Base-by-base conservation (phyloP, 495 filamentous ascomycete species). In the Penicillium mononematosum region DNA sequence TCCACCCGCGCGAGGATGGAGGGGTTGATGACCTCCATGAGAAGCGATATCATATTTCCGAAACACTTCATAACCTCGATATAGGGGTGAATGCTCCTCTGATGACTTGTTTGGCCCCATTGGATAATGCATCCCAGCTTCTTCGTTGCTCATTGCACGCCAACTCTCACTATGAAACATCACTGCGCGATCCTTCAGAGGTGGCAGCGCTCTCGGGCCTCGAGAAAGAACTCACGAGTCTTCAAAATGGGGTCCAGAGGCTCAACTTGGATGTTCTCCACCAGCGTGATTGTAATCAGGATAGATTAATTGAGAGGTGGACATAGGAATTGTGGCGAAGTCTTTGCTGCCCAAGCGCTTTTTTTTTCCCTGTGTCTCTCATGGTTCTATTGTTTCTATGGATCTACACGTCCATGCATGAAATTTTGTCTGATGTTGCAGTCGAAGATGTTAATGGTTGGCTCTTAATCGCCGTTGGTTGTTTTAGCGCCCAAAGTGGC, bases 241-340 rank as follows among this genome's bases (percentile, higher is more conserved):
- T 79, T 24, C 70, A 74, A 50, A 70, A 67, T 47, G 71, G 70
- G 3, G 58, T 77, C 8, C 61, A 72, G 56, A 54, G 60, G 22
- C 53, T 79, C 19, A 60, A 79, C 32, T 27, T 73, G 48, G 68
- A 70, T 48, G 59, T 72, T 50, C 58, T 79, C 29, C 65, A 72
- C 45, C 71, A 70, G 41, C 70, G 69, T 8, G 70, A 76, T 51
- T 63, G 61, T 39, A 45, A 43, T 16, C 70, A 63, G 34, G 73
- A 69, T 8, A 66, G 48, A 24, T 70, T 78, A 29, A 27, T 78
- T 8, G 64, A 68, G 41, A 61, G 54, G 47, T 78, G 75, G 75
- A 39, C 44, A 17, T 70, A 59, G 50, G 17, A 24, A 38, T 16
- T 17, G 8, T 19, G 36, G 31, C 20, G 12, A 1, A 41, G 14